These are phyloP conservation scores for Sugiyamaella novakii DNA, from an alignment of 1,139 yeast genomes.

Conservation along the genomic window DNA sequence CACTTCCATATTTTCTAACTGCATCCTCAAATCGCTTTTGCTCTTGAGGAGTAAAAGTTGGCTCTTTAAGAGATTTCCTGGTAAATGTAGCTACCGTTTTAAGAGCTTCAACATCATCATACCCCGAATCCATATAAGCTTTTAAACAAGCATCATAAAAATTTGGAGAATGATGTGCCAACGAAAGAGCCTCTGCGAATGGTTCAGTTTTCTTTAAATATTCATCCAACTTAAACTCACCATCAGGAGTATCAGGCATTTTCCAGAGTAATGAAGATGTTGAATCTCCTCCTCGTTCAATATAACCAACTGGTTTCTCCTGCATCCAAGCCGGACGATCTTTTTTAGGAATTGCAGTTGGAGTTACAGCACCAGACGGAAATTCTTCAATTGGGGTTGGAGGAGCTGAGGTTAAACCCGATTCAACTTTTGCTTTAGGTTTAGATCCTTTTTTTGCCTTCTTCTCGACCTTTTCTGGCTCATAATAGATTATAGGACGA, in stretches of 20 bases:
- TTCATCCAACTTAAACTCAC: conserved; percentile 47
- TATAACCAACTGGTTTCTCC: conserved; percentile 74
- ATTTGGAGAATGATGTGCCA: conserved; percentile 64
- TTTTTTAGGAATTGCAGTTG: conserved; percentile 42
- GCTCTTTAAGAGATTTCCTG: conserved; percentile 66
- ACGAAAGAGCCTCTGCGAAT: conserved; percentile 54
- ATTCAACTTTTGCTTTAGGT: conserved; percentile 5
- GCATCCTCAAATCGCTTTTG: conserved; percentile 71
- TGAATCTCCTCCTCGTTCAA: conserved; percentile 82
- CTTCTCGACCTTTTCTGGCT: conserved; percentile 36
- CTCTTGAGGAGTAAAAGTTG: conserved; percentile 69
- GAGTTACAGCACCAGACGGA: conserved; percentile 48
- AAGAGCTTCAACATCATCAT: conserved; percentile 54
- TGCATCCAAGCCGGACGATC: conserved; percentile 77
- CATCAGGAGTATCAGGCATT: conserved; percentile 13
- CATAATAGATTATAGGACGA: conserved; percentile 71
- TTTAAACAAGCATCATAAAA: conserved; percentile 73
- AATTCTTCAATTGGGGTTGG: conserved; percentile 21
- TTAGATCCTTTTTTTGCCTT: conserved; percentile 29
- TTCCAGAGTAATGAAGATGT: conserved; percentile 75
- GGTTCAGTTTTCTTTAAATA: conserved; percentile 60
- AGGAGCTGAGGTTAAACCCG: conserved; percentile 28
- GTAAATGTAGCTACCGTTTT: conserved; percentile 49
- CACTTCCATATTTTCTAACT: conserved; percentile 74
- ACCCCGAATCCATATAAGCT: conserved; percentile 54